Evolutionary conservation across 805 yeast species (phyloP).

Genomic region (Ogataea pilisensis): DNA sequence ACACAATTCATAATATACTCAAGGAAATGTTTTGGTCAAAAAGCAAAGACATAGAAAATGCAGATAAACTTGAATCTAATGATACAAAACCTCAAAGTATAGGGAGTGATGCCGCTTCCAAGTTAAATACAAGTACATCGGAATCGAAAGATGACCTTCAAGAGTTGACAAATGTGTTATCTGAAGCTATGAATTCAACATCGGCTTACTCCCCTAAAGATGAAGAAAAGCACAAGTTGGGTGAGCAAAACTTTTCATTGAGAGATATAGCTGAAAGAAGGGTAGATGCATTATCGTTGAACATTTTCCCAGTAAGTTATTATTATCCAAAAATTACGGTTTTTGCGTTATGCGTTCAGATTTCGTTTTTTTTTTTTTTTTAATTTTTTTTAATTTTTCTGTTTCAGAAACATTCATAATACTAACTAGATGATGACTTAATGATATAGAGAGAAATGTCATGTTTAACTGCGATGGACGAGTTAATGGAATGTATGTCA

Average conservation of each 20-base stretch:
- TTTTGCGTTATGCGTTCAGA: too few relatives aligned
- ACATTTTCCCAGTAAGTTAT: conserved; percentile 30
- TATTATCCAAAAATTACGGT: neutral
- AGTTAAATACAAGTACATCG: neutral
- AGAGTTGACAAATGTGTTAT: conserved; percentile 11
- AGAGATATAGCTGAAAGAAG: conserved; percentile 28
- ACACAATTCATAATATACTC: neutral
- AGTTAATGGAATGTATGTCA: conserved; percentile 79
- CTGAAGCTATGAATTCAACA: conserved; percentile 21
- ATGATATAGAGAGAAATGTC: conserved; percentile 41
- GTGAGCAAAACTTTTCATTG: conserved; percentile 11
- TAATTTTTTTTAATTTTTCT: too few relatives aligned
- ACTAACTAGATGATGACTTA: conserved; percentile 7
- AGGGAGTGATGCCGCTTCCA: neutral
- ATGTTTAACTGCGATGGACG: conserved; percentile 83
- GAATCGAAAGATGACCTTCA: conserved; percentile 10
- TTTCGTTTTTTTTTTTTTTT: neutral
- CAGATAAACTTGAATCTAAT: neutral
- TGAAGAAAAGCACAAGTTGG: conserved; percentile 1
- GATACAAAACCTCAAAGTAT: neutral
- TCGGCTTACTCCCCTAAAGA: conserved; percentile 15
- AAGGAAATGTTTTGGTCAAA: conserved; percentile 11
- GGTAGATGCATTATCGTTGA: conserved; percentile 24
- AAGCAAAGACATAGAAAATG: conserved; percentile 2
- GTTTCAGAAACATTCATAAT: neutral